These are phyloP conservation scores for Tagetes erecta DNA, from an alignment of 129 eudicot genomes.

Conservation along the genomic window DNA sequence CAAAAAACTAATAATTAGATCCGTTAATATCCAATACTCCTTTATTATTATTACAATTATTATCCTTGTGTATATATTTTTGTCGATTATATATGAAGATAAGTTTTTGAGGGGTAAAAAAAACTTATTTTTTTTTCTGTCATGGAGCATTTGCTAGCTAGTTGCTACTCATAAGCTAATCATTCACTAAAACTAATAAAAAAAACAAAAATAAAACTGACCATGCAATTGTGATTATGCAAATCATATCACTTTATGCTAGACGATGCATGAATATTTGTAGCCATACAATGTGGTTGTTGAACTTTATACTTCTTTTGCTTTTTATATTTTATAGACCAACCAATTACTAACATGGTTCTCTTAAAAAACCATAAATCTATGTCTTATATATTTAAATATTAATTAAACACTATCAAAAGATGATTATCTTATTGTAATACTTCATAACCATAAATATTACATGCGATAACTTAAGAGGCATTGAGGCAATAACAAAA, in stretches of 20 bases:
- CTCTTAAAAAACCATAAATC: background rate
- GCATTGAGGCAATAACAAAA: too few relatives aligned
- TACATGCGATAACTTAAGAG: too few relatives aligned
- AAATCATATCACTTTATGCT: conserved; percentile 32
- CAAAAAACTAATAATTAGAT: too few relatives aligned
- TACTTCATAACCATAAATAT: too few relatives aligned
- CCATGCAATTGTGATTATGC: conserved; percentile 29
- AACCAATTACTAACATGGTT: conserved; percentile 16
- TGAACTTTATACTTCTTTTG: conserved; percentile 31
- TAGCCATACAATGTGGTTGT: conserved; percentile 32
- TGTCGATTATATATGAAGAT: too few relatives aligned
- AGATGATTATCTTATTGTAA: too few relatives aligned
- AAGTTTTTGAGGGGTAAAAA: background rate
- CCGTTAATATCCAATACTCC: too few relatives aligned
- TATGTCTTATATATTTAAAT: background rate
- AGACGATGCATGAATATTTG: conserved; percentile 20
- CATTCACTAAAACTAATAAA: conserved; percentile 23
- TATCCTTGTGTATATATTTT: too few relatives aligned
- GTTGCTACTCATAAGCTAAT: conserved; percentile 34
- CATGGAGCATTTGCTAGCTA: background rate
- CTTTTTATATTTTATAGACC: conserved; percentile 16
- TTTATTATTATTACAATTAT: too few relatives aligned
- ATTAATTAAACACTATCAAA: background rate
- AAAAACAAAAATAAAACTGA: background rate
- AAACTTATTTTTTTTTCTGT: conserved; percentile 18